Evolutionary conservation across 2,329 filamentous ascomycete genomes (phyloP), one percentile per base, ranked within the genome.

Genomic region (Chrysoporthe cubensis): DNA sequence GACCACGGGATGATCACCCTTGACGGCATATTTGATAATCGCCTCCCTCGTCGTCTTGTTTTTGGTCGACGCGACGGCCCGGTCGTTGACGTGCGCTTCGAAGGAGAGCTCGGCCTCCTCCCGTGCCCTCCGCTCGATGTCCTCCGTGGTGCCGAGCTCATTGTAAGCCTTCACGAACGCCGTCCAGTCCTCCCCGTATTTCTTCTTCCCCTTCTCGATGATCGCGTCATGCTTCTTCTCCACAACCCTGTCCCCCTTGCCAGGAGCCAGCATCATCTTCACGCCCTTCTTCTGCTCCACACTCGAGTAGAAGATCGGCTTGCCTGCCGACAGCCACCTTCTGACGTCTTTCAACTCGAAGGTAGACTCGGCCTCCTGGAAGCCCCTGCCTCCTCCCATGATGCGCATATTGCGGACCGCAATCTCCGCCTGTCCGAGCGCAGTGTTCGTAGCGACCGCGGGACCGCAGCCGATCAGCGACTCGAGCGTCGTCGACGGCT

Each of bases 241-340:
- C 58, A 71, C 67, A 1, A 57, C 6, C 59, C 43, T 68, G 1
- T 66, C 54, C 54, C n/a, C 46, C 68, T 61, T 68, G 21, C 58
- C 68, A n/a, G 64, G 68, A 44, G 76, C 72, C 37, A 64, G 68
- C 37, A 73, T 68, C 57, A 74, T 48, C 14, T 62, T 69, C 54
- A 66, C 66, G 8, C 60, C 72, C n/a, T 70, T 54, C 52, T 70
- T 65, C 74, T 77, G 76, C 65, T 73, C 76, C 42, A 70, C 34
- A 26, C 72, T 75, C 67, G 80, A 77, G 71, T 82, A 78, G 67
- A 81, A 82, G 4, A 80, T 68, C n/a, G 79, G 80, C 67, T 71
- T 71, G 68, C 74, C 74, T 44, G 75, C 62, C 16, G 62, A 64
- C 57, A 71, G 73, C 66, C 69, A 72, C 42, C 66, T 62, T 68